Conservation (phyloP, 345 rosid genomes). For the Eutrema yunnanense region DNA sequence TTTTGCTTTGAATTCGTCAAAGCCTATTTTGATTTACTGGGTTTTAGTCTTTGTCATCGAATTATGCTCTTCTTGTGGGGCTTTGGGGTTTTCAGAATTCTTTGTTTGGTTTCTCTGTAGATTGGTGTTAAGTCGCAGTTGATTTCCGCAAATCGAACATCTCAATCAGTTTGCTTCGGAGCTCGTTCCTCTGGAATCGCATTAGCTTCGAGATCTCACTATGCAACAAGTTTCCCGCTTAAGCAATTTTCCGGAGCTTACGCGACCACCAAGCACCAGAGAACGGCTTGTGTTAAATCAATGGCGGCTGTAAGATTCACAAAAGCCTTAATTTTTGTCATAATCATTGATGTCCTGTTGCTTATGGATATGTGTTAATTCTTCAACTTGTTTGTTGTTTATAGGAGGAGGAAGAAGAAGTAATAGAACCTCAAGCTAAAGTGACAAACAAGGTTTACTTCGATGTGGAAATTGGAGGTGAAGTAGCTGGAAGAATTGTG, state of each 20-base stretch:
- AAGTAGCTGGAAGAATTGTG: constrained; percentile 68
- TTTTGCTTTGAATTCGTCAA: neutral
- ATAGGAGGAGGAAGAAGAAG: constrained; percentile 45
- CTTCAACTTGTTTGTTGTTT: constrained; percentile 4
- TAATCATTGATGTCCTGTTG: neutral
- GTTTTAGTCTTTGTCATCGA: neutral
- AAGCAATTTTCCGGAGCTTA: constrained; percentile 34
- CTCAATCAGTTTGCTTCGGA: constrained; percentile 24
- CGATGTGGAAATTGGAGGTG: constrained; percentile 85
- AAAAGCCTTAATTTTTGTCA: no score
- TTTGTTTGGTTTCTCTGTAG: constrained; percentile 24
- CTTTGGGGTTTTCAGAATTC: neutral
- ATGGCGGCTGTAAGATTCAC: constrained; percentile 44
- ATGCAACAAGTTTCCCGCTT: constrained; percentile 37
- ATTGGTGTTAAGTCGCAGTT: constrained; percentile 29
- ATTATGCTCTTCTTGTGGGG: neutral
- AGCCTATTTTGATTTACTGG: neutral
- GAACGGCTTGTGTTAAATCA: constrained; percentile 46
- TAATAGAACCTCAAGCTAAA: constrained; percentile 49
- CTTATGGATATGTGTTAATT: neutral
- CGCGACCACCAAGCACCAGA: constrained; percentile 29
- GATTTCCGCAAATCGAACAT: constrained; percentile 11
- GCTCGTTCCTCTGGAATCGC: constrained; percentile 30
- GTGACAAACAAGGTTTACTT: constrained; percentile 80
- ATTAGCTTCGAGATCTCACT: constrained; percentile 43